Evolutionary conservation across 1,284 basidiomycete species (phyloP).

Genomic region (Abortiporus biennis): DNA sequence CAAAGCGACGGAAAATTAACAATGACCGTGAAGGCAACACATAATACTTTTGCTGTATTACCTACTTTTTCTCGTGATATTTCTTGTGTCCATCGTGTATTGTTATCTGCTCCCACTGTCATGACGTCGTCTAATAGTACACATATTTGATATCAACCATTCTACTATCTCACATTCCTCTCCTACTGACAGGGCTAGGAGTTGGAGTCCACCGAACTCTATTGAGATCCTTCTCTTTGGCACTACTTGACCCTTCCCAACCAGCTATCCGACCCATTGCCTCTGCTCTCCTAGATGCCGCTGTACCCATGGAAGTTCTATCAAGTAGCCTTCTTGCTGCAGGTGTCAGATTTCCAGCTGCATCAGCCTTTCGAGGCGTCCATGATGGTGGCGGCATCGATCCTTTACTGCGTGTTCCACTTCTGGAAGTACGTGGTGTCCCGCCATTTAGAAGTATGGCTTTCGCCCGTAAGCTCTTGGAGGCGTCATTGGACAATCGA

Average conservation of each 20-base stretch:
- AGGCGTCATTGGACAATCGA: constrained; percentile 68
- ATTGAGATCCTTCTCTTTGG: constrained; percentile 54
- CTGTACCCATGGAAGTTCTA: constrained; percentile 56
- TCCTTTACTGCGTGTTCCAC: constrained; percentile 27
- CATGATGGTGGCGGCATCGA: constrained; percentile 67
- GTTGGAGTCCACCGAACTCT: constrained; percentile 79
- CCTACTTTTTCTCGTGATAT: neutral
- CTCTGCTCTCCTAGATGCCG: constrained; percentile 58
- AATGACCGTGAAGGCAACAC: too few relatives aligned
- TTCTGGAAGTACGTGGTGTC: constrained; percentile 21
- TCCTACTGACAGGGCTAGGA: constrained; percentile 38
- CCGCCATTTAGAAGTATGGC: constrained; percentile 46
- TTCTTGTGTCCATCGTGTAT: neutral
- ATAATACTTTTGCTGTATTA: constrained; percentile 4
- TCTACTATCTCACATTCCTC: constrained; percentile 17
- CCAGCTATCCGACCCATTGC: constrained; percentile 58
- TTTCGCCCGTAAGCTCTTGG: constrained; percentile 64
- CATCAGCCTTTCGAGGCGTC: constrained; percentile 61
- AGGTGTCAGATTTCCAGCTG: constrained; percentile 70
- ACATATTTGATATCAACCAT: constrained; percentile 3
- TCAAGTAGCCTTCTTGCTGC: constrained; percentile 74
- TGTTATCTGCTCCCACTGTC: neutral
- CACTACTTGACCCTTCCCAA: constrained; percentile 44
- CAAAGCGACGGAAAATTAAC: constrained; percentile 53
- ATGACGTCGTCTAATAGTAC: constrained; percentile 1